Base-by-base conservation (phyloP, 208 protist genomes). In the Spongospora subterranea region DNA sequence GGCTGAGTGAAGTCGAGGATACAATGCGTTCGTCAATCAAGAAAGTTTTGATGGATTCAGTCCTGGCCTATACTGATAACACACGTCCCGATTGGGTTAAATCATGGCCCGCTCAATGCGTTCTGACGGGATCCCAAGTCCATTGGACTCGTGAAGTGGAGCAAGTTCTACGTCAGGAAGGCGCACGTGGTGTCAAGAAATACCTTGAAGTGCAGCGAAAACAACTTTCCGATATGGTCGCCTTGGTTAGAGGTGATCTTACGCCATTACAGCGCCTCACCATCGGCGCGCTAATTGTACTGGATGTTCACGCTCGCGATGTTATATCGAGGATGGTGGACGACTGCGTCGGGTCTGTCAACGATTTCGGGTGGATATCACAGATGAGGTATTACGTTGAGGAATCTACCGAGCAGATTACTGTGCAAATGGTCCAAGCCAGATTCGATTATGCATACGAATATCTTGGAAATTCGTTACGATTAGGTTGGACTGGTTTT, bases 251-350 rank as follows among this genome's bases (percentile, higher is more conserved):
- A 29, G 92, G 93, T 24, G 94, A 96, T 89, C 93, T 99, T 39
- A 96, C 96, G 6, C 95, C 95, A 60, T 94, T 98, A 77, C 95
- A 98, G 77, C 95, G 98, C 46, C 95, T 96, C 65, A 95, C 97
- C 1, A 93, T 99, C 77, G 97, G 96, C 11, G 97, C 98, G 20
- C 92, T 99, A 45, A 99, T 99, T 91, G 98, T 97, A 43, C 97
- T 99, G 54, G 98, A 99, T 88, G 98, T 99, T 35, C 98, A 99
- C 92, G 96, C 96, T 17, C 95, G 98, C 91, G 98, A 99, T 92
- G 95, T 99, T 38, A 94, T 98, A 24, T 94, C 96, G 32, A 94
- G 96, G 77, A 97, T 99, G 96, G 97, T 95, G 90, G 95, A 97
- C 54, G 97, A 95, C 91, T 93, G 94, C 13, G 96, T 98, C 32